A percentile compares a stretch with the other conserved stretches of the same genome.
phyloP scores from a whole-genome alignment of 2,329 filamentous ascomycete species.

The Neopestalotiopsis sp. region DNA sequence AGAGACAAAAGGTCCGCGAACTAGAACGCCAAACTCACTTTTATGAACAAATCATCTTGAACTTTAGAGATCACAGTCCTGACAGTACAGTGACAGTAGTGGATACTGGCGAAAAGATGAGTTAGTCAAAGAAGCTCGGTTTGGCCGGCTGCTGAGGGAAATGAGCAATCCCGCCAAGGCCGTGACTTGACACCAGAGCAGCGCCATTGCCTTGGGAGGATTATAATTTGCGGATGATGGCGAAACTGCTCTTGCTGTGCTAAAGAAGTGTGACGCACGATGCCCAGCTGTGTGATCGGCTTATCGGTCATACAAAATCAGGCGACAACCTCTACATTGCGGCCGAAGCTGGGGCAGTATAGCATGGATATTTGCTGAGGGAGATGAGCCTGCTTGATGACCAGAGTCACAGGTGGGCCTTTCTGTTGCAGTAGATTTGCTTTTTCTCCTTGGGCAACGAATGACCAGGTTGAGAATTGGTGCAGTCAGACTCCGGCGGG shows the following conservation, averaged over 20 bases:
- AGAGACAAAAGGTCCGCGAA: slow-evolving; percentile 19
- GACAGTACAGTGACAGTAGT: slow-evolving; percentile 37
- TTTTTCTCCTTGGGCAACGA: not conserved
- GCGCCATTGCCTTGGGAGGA: too few species aligned
- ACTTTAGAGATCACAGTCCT: slow-evolving; percentile 22
- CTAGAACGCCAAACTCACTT: slow-evolving; percentile 27
- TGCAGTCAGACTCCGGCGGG: not conserved
- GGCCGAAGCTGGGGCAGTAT: too few species aligned
- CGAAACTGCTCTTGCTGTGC: too few species aligned
- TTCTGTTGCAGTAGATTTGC: not conserved
- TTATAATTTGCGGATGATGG: too few species aligned
- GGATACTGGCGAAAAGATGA: slow-evolving; percentile 29
- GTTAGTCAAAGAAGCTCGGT: not conserved
- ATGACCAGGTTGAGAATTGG: not conserved
- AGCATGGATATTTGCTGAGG: too few species aligned
- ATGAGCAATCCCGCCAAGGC: slow-evolving; percentile 30
- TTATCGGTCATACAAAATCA: too few species aligned
- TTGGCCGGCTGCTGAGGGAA: not conserved
- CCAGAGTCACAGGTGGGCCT: not conserved
- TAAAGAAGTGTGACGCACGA: too few species aligned
- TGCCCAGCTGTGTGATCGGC: too few species aligned
- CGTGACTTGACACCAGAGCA: slow-evolving; percentile 38
- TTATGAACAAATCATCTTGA: not conserved
- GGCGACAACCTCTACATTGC: too few species aligned
- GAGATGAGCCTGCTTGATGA: too few species aligned